Evolutionary conservation across 176 grass and related monocot genomes (phyloP).

Genomic region (Cocos nucifera): DNA sequence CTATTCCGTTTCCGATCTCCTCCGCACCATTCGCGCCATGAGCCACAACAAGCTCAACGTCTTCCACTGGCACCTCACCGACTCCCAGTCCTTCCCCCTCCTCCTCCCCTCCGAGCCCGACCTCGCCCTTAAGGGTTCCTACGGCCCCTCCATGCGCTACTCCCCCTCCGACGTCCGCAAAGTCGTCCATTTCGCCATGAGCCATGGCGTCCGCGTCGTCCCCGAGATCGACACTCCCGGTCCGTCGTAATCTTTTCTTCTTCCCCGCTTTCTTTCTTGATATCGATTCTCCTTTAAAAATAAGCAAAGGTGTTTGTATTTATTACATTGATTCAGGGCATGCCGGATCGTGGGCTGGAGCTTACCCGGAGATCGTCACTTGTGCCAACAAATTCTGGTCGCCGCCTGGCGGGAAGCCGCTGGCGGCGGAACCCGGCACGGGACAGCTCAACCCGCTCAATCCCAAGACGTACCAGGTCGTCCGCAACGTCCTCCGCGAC

Average conservation of each 20-base stretch:
- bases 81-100: slow-evolving; percentile 84
- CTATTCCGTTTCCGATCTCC: slow-evolving; percentile 59
- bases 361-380: slow-evolving; percentile 88
- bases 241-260: slow-evolving; percentile 6
- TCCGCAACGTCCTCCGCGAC: slow-evolving; percentile 56
- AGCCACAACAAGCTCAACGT: slow-evolving; percentile 91
- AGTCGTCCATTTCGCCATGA: slow-evolving; percentile 45
- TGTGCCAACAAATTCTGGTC: slow-evolving; percentile 87
- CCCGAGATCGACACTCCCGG: slow-evolving; percentile 94
- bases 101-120: slow-evolving; percentile 62
- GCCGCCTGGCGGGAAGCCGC: slow-evolving; percentile 31
- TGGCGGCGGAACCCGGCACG: slow-evolving; percentile 75
- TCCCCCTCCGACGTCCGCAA: slow-evolving; percentile 51
- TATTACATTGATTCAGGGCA: slow-evolving; percentile 31
- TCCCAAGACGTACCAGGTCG: slow-evolving; percentile 69
- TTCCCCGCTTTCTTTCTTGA: no score
- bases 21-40: slow-evolving; percentile 75
- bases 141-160: slow-evolving; percentile 59
- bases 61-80: slow-evolving; percentile 87
- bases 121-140: slow-evolving; percentile 55
- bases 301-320: no score
- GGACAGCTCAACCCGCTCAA: slow-evolving; percentile 86
- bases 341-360: slow-evolving; percentile 67
- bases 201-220: slow-evolving; percentile 66
- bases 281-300: no score